phyloP scores from a whole-genome alignment of 2,329 filamentous ascomycete genomes.

The Pyrenochaeta sp. region DNA sequence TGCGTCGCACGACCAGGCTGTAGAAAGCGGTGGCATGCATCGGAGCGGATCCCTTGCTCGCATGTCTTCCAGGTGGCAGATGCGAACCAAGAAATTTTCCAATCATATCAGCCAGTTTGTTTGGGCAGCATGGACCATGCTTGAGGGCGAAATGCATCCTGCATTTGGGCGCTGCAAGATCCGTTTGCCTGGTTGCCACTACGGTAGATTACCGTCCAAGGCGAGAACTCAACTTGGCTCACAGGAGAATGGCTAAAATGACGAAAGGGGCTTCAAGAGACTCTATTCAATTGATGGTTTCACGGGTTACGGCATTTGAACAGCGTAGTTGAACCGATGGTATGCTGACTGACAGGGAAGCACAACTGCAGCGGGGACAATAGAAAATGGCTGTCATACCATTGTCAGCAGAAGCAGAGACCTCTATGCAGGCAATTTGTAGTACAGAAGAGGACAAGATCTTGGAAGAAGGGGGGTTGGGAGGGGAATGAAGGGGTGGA shows the following conservation, averaged over 20 bases:
- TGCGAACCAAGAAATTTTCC: slow-evolving; percentile 28
- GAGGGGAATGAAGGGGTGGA: slow-evolving; percentile 26
- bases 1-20: slow-evolving; percentile 34
- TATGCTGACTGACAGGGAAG: slow-evolving; percentile 20
- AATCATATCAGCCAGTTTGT: slow-evolving; percentile 16
- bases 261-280: slow-evolving; percentile 4
- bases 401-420: slow-evolving; percentile 20
- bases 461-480: slow-evolving; percentile 27
- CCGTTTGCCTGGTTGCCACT: slow-evolving; percentile 6
- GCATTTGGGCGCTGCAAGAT: slow-evolving; percentile 6
- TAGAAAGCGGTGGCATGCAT: slow-evolving; percentile 45
- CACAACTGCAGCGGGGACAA: slow-evolving; percentile 15
- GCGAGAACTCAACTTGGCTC: background rate
- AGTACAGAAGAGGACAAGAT: slow-evolving; percentile 26
- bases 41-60: slow-evolving; percentile 39
- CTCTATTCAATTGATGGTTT: slow-evolving; percentile 13
- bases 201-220: slow-evolving; percentile 1
- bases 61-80: slow-evolving; percentile 29
- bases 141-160: slow-evolving; percentile 10
- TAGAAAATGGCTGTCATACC: slow-evolving; percentile 37
- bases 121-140: slow-evolving; percentile 23
- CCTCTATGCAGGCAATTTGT: slow-evolving; percentile 24
- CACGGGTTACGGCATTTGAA: slow-evolving; percentile 16
- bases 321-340: slow-evolving; percentile 22
- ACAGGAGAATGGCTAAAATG: background rate